phyloP scores from a whole-genome alignment of 108 stramenopile genomes.

The Cyclotella atomus region DNA sequence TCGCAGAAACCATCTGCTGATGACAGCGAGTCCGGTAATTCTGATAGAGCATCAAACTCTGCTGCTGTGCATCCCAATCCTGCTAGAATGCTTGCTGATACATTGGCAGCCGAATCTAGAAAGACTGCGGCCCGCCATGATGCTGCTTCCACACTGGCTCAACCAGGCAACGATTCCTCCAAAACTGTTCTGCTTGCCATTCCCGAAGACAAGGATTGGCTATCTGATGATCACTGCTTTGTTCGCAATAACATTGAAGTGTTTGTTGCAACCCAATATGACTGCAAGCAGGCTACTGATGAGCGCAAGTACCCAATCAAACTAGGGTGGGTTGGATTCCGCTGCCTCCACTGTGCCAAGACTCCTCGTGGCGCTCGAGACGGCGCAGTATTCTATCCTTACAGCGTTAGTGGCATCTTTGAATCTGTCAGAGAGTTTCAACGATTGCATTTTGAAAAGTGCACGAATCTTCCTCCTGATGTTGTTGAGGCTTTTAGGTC shows the following conservation, averaged over 20 bases:
- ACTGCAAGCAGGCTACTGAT: slow-evolving; percentile 57
- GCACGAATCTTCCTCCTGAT: slow-evolving; percentile 61
- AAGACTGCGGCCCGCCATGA: neutral
- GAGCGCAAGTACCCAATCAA: slow-evolving; percentile 79
- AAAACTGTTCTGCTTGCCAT: slow-evolving; percentile 68
- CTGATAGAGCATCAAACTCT: slow-evolving; percentile 15
- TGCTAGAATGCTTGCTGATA: slow-evolving; percentile 9
- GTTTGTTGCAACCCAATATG: slow-evolving; percentile 69
- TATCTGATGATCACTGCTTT: slow-evolving; percentile 83
- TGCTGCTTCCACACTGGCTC: neutral
- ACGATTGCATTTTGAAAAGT: slow-evolving; percentile 76
- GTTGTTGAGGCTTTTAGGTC: slow-evolving; percentile 47
- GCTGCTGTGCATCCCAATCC: slow-evolving; percentile 5
- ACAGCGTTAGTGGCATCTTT: slow-evolving; percentile 78
- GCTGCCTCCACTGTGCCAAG: slow-evolving; percentile 79
- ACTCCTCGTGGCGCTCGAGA: slow-evolving; percentile 43
- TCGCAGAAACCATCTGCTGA: neutral
- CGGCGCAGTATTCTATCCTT: slow-evolving; percentile 75
- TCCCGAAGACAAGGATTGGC: slow-evolving; percentile 87
- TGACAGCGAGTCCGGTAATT: neutral
- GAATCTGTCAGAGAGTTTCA: slow-evolving; percentile 87
- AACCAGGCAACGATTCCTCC: neutral
- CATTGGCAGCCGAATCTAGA: slow-evolving; percentile 10
- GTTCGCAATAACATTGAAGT: slow-evolving; percentile 82
- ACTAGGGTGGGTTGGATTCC: slow-evolving; percentile 80